Evolutionary conservation across 352 stramenopile species (phyloP).

Genomic region (Saprolegnia parasitica): DNA sequence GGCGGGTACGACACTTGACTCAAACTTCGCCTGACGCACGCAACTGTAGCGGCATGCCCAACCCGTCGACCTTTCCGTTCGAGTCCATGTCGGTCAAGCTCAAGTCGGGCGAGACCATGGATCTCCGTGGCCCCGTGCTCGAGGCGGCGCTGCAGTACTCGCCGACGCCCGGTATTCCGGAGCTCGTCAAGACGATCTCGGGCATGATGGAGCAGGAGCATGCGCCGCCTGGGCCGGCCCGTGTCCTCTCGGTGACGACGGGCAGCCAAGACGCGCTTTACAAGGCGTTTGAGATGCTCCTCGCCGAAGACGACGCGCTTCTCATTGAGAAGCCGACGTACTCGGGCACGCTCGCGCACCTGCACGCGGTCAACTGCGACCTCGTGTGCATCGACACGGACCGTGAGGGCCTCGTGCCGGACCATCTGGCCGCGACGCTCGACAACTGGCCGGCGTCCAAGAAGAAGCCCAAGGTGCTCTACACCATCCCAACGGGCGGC

Average conservation of each 20-base stretch:
- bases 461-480: constrained; percentile 38
- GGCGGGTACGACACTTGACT: constrained; percentile 34
- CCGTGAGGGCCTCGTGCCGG: constrained; percentile 37
- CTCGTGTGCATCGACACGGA: constrained; percentile 41
- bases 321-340: constrained; percentile 51
- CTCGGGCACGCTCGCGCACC: constrained; percentile 40
- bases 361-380: constrained; percentile 37
- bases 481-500: constrained; percentile 47
- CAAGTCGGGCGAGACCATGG: constrained; percentile 29
- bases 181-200: constrained; percentile 34
- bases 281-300: constrained; percentile 54
- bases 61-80: constrained; percentile 47
- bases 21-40: neutral
- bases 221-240: constrained; percentile 11
- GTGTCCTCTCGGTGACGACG: constrained; percentile 35
- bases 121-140: constrained; percentile 30
- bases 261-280: constrained; percentile 48
- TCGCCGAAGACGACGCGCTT: constrained; percentile 37
- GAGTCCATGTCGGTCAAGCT: constrained; percentile 30
- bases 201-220: constrained; percentile 41
- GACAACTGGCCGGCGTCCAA: constrained; percentile 30
- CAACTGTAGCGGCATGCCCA: constrained; percentile 40
- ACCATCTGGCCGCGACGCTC: constrained; percentile 33
- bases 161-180: constrained; percentile 38
- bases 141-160: constrained; percentile 49